Base-by-base conservation (phyloP, 371 early-diverging fungal species). In the Actinomortierella wolfii region DNA sequence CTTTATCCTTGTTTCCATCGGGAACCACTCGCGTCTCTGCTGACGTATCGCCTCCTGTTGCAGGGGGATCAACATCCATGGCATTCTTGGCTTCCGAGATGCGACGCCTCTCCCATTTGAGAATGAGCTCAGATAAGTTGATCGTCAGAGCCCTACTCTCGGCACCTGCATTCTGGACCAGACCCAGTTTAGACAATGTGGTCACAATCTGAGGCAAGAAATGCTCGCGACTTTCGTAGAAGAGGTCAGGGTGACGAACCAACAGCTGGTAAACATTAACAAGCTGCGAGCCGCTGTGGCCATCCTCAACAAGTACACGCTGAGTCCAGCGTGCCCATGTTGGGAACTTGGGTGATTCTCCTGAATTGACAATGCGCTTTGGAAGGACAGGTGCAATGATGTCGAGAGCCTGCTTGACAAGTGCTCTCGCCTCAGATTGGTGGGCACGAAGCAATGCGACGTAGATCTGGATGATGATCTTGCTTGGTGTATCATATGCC, bases 371-470 rank as follows among this genome's bases (percentile, higher is more conserved):
- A 26, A 94, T 78, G 8, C 97, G 89, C 55, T 85, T 81, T 1
- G 97, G 96, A 20, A 98, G 77, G 1, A 93, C 92, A 0, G 96
- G 96, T 1, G 96, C 82, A 43, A 99, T 82, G 40, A 93, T 90
- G 67, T 99, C 97, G 9, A 98, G 79, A 0, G 96, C 98, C 79
- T 97, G 97, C 46, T 91, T 88, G 3, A 97, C 97, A 28, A 99
- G 73, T 18, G 76, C 77, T 23, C 92, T 81, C 13, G 87, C 89
- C 61, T 97, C 97, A 0, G 89, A 84, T 48, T 94, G 92, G 76
- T 95, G 93, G 3, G 95, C 92, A 9, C 91, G 82, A 14, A 98
- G 77, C n/a, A 98, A 74, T 3, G 95, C 91, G 24, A 89, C 92
- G 65, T 92, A 97, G 23, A 94, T 90, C 60, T 96, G 95, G 42